Base-by-base conservation (phyloP, 2,329 filamentous ascomycete genomes). In the Exophiala sp. region DNA sequence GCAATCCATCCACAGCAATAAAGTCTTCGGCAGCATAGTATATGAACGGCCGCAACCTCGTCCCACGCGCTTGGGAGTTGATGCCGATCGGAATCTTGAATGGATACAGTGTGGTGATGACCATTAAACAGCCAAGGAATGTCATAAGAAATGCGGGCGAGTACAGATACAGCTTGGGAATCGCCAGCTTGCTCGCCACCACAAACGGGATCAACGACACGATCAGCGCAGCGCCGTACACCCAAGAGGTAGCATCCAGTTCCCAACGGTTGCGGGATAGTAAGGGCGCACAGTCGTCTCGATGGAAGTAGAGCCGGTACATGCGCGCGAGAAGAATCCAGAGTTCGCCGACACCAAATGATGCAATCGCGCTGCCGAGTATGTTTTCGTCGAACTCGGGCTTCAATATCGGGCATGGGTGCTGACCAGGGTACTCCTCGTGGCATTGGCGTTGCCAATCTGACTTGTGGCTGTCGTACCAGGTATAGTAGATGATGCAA, bases 301-400 rank as follows among this genome's bases (percentile, higher is more conserved):
- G 41, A 16, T 48, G 47, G 11, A 50, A 21, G 24, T 48, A 50
- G 14, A 54, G 41, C 14, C 51, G 40, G 32, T 48, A 54, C 12
- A 54, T 47, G 7, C 55, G 44, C n/a, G 55, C 51, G 41, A 57
- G 43, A 35, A 57, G 38, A 14, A 57, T 57, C 46, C 51, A 57
- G 14, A 57, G 51, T 33, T 57, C 55, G 6, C 55, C 51, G 41
- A 48, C 40, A 4, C 51, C 55, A 24, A 54, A 57, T 6, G 51
- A 57, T 10, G 49, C 47, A 35, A 57, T 57, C 11, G 55, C 55
- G 40, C 44, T 71, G n/a, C 54, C 54, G 7, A 57, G 35, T 29
- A 57, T 54, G 51, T 54, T 39, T 14, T 57, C 41, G 55, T 57
- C 51, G 29, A 50, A 57, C 35, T 57, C 50, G 6, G 46, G 41